Percentiles rank a stretch among this genome's conserved stretches.
Evolutionary conservation across 768 basidiomycete genomes (phyloP).

Genomic region (Podaxis sp.): DNA sequence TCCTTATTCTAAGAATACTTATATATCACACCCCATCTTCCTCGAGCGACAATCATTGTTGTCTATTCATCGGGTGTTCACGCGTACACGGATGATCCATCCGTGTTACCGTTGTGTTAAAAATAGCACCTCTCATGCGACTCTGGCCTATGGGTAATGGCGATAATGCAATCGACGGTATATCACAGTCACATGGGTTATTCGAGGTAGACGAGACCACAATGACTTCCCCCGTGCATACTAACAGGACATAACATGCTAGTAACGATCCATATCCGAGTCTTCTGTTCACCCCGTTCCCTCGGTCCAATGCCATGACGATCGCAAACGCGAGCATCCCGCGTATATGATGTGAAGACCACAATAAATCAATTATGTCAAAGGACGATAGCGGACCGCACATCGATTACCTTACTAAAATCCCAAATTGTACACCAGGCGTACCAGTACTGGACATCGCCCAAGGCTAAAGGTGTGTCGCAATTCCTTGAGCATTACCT

Average conservation of each 20-base stretch:
- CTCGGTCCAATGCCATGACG: neutral
- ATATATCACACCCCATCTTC: neutral
- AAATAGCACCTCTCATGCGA: neutral
- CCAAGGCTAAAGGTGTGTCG: too few species aligned
- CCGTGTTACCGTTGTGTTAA: neutral
- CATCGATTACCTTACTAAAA: too few species aligned
- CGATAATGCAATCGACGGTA: too few species aligned
- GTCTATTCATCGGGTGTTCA: neutral
- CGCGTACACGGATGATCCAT: neutral
- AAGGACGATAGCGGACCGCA: too few species aligned
- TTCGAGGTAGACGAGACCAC: too few species aligned
- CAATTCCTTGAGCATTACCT: too few species aligned
- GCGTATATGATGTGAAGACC: neutral
- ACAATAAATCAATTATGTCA: too few species aligned
- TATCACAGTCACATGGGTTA: too few species aligned
- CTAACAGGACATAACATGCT: neutral
- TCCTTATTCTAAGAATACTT: neutral
- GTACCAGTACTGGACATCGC: too few species aligned
- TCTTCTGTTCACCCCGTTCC: neutral
- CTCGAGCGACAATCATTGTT: neutral
- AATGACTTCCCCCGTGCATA: neutral
- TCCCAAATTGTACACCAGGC: too few species aligned
- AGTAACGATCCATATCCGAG: neutral
- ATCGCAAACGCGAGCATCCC: neutral
- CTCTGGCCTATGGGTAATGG: too few species aligned